Percentiles rank a stretch among this genome's conserved stretches.
Evolutionary conservation across 1,139 yeast species (phyloP).

Genomic region (Lodderomyces jiufengensis): DNA sequence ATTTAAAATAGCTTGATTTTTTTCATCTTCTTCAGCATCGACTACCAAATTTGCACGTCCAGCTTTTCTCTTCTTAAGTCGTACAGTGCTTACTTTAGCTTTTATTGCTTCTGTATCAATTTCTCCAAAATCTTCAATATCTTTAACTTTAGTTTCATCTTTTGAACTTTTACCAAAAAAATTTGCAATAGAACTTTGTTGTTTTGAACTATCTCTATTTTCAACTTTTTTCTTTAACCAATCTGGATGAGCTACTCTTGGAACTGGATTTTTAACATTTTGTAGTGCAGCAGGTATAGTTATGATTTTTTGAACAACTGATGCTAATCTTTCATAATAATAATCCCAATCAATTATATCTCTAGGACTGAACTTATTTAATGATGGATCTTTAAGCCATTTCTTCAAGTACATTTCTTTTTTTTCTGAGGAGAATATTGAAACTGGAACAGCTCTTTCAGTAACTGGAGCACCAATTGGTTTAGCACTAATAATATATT

Average conservation of each 20-base stretch:
- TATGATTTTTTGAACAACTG: constrained; percentile 90
- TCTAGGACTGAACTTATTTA: constrained; percentile 86
- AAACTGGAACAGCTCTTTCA: constrained; percentile 95
- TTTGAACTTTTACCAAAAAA: constrained; percentile 51
- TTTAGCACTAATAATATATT: constrained; percentile 82
- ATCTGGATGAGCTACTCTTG: constrained; percentile 89
- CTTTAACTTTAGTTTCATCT: constrained; percentile 36
- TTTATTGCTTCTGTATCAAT: constrained; percentile 20
- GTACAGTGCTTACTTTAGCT: constrained; percentile 50
- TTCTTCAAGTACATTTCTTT: constrained; percentile 69
- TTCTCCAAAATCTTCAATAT: constrained; percentile 75
- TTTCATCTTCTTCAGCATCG: constrained; percentile 42
- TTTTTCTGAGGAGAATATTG: constrained; percentile 80
- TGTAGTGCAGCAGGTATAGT: constrained; percentile 98
- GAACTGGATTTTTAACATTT: constrained; percentile 87
- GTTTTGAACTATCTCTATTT: constrained; percentile 58
- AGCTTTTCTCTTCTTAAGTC: constrained; percentile 35
- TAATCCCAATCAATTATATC: constrained; percentile 91
- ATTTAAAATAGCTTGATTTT: constrained; percentile 43
- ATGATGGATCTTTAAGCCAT: constrained; percentile 80
- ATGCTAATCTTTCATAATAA: constrained; percentile 85
- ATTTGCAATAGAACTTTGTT: constrained; percentile 61
- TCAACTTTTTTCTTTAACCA: constrained; percentile 76
- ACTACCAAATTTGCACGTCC: constrained; percentile 25
- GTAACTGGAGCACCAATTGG: constrained; percentile 90